Evolutionary conservation across 306 rosid species (phyloP).

Genomic region (Rosa chinensis): DNA sequence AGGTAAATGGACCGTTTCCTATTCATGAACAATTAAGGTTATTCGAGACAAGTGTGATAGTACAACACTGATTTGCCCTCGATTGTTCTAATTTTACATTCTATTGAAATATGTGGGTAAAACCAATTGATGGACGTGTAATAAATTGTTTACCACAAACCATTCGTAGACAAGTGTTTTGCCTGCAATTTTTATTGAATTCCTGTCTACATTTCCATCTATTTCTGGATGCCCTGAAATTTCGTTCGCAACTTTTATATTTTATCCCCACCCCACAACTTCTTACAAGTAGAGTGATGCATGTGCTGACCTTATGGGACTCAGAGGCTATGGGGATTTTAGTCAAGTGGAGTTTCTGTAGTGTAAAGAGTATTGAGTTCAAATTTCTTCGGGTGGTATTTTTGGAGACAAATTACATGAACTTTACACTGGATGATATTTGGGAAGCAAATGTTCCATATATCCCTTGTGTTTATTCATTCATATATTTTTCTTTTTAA

Average conservation of each 20-base stretch:
- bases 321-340: background rate
- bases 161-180: background rate
- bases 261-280: background rate
- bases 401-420: background rate
- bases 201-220: background rate
- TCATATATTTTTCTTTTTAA: background rate
- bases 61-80: background rate
- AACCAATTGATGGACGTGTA: background rate
- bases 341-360: background rate
- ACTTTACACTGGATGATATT: background rate
- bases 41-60: background rate
- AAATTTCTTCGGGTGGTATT: background rate
- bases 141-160: background rate
- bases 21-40: background rate
- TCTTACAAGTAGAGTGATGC: background rate
- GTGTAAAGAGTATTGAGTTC: background rate
- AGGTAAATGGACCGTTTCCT: conserved; percentile 48
- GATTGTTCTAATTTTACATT: background rate
- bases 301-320: background rate
- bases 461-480: background rate
- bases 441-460: background rate
- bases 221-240: background rate
- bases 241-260: background rate
- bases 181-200: background rate
- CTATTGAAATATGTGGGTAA: background rate